Percentiles rank a stretch among this genome's conserved stretches.
These are phyloP conservation scores for Ceratobasidium sp. DNA, from an alignment of 1,284 basidiomycete genomes.

Conservation along the genomic window DNA sequence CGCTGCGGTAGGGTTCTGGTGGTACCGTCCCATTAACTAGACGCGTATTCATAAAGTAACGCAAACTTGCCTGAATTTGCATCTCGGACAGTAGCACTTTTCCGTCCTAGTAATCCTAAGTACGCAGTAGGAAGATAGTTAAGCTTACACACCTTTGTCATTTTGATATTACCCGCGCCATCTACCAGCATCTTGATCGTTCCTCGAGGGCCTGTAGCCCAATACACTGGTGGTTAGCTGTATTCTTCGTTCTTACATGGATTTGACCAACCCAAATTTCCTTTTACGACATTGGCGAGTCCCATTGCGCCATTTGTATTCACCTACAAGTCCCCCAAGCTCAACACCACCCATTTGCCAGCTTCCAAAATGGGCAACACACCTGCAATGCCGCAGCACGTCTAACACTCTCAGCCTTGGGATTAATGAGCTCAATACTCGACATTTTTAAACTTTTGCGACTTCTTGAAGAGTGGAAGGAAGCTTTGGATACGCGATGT, in stretches of 20 bases:
- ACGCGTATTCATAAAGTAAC: slow-evolving; percentile 31
- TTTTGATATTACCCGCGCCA: slow-evolving; percentile 99
- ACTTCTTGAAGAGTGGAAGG: background rate
- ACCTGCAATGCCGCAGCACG: slow-evolving; percentile 94
- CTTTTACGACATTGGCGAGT: slow-evolving; percentile 95
- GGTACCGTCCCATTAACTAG: background rate
- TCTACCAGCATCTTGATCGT: slow-evolving; percentile 99
- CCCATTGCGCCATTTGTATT: slow-evolving; percentile 95
- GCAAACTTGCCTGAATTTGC: slow-evolving; percentile 82
- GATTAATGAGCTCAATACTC: slow-evolving; percentile 92
- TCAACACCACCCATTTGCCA: slow-evolving; percentile 32
- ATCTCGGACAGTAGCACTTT: slow-evolving; percentile 99
- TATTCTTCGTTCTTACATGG: slow-evolving; percentile 42
- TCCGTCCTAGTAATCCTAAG: slow-evolving; percentile 66
- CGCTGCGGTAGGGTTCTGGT: slow-evolving; percentile 92
- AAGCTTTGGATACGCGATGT: slow-evolving; percentile 24
- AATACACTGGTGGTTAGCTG: background rate
- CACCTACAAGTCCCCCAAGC: slow-evolving; percentile 59
- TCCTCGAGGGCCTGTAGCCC: slow-evolving; percentile 79
- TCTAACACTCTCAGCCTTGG: slow-evolving; percentile 93
- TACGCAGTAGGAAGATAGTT: background rate
- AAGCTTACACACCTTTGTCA: slow-evolving; percentile 79
- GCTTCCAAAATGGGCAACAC: slow-evolving; percentile 44
- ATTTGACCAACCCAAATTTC: slow-evolving; percentile 98
- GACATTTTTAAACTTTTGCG: slow-evolving; percentile 49